These are phyloP conservation scores for Sphagnum fallax DNA, from an alignment of 228 moss, liverwort and hornwort genomes.

Conservation along the genomic window DNA sequence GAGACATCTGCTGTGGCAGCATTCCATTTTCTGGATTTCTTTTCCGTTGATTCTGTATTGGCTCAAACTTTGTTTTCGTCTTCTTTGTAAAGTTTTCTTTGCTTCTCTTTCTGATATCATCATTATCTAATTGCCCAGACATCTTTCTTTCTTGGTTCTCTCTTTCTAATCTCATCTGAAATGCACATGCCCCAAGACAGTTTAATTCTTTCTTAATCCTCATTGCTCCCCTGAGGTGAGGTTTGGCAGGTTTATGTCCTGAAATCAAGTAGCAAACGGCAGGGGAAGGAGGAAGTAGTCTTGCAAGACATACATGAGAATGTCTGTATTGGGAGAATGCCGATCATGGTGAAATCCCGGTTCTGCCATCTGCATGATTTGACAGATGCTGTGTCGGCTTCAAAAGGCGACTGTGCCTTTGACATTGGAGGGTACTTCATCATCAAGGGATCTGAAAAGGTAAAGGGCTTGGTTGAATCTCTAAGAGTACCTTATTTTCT, in stretches of 20 bases:
- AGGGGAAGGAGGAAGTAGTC: slow-evolving; percentile 17
- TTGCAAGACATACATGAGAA: slow-evolving; percentile 24
- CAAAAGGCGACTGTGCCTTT: slow-evolving; percentile 61
- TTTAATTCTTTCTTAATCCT: too few relatives aligned
- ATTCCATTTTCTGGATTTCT: too few relatives aligned
- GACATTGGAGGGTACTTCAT: slow-evolving; percentile 94
- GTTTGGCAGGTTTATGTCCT: slow-evolving; percentile 39
- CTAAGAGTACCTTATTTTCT: too few relatives aligned
- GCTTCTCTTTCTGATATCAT: too few relatives aligned
- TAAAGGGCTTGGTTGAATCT: slow-evolving; percentile 3
- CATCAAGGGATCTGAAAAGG: slow-evolving; percentile 96
- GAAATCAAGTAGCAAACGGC: slow-evolving; percentile 12
- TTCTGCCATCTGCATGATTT: slow-evolving; percentile 46
- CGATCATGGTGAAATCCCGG: slow-evolving; percentile 83
- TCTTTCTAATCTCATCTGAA: not conserved
- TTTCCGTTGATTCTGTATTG: too few relatives aligned
- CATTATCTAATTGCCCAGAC: too few relatives aligned
- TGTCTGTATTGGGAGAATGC: slow-evolving; percentile 78
- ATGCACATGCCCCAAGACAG: not conserved
- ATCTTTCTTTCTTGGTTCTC: not conserved
- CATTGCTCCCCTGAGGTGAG: not conserved
- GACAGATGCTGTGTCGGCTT: slow-evolving; percentile 5
- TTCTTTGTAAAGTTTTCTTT: too few relatives aligned
- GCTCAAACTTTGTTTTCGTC: too few relatives aligned
- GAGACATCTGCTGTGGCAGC: too few relatives aligned